Evolutionary conservation across 495 filamentous ascomycete genomes (phyloP).

Genomic region (Bathelium albidoporum): DNA sequence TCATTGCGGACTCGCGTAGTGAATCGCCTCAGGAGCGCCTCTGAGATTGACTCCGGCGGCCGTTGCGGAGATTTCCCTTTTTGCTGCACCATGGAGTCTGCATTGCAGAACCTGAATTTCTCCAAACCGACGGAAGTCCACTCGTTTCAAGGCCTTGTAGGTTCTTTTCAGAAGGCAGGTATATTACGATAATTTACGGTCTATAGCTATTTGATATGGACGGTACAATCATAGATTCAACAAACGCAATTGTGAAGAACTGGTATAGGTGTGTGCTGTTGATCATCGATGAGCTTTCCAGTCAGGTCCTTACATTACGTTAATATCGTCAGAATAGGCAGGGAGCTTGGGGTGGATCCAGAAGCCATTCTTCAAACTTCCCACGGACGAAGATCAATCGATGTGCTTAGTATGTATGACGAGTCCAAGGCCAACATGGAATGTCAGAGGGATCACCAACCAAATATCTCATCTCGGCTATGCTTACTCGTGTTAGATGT

Average conservation of each 20-base stretch:
- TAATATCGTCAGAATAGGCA: conserved; percentile 51
- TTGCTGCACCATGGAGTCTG: not conserved
- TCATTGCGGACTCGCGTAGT: too few relatives aligned
- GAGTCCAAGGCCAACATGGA: conserved; percentile 81
- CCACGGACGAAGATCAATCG: conserved; percentile 78
- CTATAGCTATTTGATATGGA: conserved; percentile 75
- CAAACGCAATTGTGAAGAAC: conserved; percentile 77
- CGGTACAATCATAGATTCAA: conserved; percentile 71
- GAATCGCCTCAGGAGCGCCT: too few relatives aligned
- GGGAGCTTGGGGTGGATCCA: conserved; percentile 73
- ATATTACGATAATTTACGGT: not conserved
- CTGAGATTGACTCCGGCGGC: too few relatives aligned
- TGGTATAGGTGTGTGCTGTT: conserved; percentile 59
- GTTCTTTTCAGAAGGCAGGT: not conserved
- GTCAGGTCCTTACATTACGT: conserved; percentile 11
- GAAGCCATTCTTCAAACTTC: conserved; percentile 74
- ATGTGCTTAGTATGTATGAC: conserved; percentile 63
- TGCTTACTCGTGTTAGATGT: conserved; percentile 50
- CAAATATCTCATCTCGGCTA: not conserved
- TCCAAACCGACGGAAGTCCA: not conserved
- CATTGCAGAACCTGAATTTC: not conserved
- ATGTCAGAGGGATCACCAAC: conserved; percentile 45
- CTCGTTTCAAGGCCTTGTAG: not conserved
- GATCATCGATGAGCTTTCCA: not conserved
- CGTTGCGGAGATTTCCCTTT: too few relatives aligned